Conservation (phyloP, 208 protist genomes). For the Wallacemonas collosoma region DNA sequence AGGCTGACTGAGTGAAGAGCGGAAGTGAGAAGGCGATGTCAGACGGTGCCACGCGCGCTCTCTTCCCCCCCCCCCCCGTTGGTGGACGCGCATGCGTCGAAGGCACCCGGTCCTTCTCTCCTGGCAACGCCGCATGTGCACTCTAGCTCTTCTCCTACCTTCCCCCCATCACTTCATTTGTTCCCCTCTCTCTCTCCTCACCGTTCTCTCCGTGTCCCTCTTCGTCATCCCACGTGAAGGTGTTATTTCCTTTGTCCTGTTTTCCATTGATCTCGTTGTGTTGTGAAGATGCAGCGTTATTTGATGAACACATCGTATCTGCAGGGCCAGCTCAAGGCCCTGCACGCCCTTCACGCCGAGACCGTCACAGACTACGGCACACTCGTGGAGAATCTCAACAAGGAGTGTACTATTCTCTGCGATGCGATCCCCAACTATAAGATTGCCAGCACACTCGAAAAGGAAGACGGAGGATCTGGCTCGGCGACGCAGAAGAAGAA, state of each 20-base stretch:
- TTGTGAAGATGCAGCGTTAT: conserved; percentile 82
- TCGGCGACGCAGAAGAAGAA: conserved; percentile 61
- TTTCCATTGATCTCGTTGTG: not conserved
- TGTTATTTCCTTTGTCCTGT: not conserved
- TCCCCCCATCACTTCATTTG: not conserved
- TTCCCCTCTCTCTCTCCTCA: not conserved
- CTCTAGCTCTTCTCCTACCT: not conserved
- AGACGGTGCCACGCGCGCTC: too few species aligned
- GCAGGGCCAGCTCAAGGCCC: conserved; percentile 75
- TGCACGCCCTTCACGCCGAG: conserved; percentile 82
- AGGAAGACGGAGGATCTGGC: conserved; percentile 72
- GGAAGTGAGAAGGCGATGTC: too few species aligned
- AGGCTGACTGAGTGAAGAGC: too few species aligned
- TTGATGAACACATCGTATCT: conserved; percentile 94
- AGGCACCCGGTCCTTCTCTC: too few species aligned
- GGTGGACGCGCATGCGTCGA: too few species aligned
- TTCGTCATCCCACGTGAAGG: too few species aligned
- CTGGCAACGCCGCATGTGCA: not conserved
- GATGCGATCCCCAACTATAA: conserved; percentile 89
- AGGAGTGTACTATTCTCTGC: conserved; percentile 87
- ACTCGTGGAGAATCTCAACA: conserved; percentile 84
- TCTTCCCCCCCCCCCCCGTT: too few species aligned
- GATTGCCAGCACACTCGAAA: conserved; percentile 80
- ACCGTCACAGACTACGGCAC: conserved; percentile 82
- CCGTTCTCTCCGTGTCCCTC: not conserved